A percentile compares a stretch with the other conserved stretches of the same genome.
phyloP scores from a whole-genome alignment of 495 filamentous ascomycete species.

The Hypoxylon intermedium region DNA sequence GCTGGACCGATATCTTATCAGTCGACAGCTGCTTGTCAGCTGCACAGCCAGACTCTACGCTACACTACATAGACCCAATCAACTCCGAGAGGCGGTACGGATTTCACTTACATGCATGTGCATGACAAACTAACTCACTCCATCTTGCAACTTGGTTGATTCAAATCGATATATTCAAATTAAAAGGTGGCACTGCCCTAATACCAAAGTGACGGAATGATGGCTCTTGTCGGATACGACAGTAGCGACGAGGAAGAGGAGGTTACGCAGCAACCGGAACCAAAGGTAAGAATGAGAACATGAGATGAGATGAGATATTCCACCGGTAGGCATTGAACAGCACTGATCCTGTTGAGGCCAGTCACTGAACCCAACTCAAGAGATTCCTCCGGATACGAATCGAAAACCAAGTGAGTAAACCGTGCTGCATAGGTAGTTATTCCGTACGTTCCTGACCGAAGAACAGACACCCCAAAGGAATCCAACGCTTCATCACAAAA shows the following conservation, averaged over 20 bases:
- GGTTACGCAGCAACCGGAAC: constrained; percentile 35
- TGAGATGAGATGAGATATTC: constrained; percentile 13
- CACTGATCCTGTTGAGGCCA: constrained; percentile 45
- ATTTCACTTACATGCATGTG: too few species aligned
- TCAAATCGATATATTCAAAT: too few species aligned
- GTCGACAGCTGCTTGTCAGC: background rate
- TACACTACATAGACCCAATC: too few species aligned
- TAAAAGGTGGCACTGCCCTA: too few species aligned
- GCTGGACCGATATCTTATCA: too few species aligned
- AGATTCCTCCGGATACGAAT: constrained; percentile 14
- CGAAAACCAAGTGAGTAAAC: constrained; percentile 29
- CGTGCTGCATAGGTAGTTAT: too few species aligned
- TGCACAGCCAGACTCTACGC: too few species aligned
- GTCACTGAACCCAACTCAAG: constrained; percentile 38
- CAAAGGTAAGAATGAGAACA: constrained; percentile 45
- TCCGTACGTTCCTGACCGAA: constrained; percentile 11
- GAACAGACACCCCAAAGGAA: constrained; percentile 21
- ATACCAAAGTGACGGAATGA: constrained; percentile 35
- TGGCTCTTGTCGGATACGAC: constrained; percentile 75
- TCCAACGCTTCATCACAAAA: constrained; percentile 19
- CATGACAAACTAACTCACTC: background rate
- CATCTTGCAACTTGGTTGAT: too few species aligned
- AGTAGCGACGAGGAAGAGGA: constrained; percentile 81
- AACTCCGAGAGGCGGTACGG: too few species aligned
- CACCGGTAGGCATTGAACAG: constrained; percentile 39